Conservation (phyloP, 1,284 basidiomycete genomes). For the Microbotryum intermedium region DNA sequence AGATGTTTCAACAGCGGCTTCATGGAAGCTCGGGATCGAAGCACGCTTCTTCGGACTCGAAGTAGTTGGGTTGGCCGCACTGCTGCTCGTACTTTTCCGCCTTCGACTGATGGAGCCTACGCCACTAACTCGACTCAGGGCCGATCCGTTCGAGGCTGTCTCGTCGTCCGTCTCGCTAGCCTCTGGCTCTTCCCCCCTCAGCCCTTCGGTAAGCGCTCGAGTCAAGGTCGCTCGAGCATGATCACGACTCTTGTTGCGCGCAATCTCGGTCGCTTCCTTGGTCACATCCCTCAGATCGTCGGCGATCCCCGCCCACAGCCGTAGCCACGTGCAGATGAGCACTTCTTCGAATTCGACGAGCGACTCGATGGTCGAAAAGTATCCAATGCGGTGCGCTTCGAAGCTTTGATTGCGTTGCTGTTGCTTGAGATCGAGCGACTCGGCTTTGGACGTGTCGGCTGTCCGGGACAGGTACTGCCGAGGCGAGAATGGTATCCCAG, state of each 20-base stretch:
- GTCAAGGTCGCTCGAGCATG: not conserved
- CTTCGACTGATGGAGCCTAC: no score
- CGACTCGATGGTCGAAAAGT: conserved; percentile 36
- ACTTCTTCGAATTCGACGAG: conserved; percentile 40
- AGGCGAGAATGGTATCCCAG: not conserved
- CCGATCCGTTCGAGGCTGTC: not conserved
- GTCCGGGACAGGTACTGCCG: conserved; percentile 26
- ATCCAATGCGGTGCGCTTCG: conserved; percentile 45
- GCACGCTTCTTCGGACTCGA: no score
- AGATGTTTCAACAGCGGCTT: no score
- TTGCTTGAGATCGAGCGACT: conserved; percentile 43
- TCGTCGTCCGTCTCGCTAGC: not conserved
- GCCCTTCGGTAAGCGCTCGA: not conserved
- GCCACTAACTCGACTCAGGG: no score
- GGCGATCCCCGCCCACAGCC: conserved; percentile 7
- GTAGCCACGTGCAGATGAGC: conserved; percentile 19
- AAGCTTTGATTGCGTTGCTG: conserved; percentile 33
- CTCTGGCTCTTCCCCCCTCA: not conserved
- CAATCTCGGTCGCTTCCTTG: not conserved
- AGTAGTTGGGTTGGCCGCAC: no score
- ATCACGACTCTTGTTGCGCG: not conserved
- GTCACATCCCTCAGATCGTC: not conserved
- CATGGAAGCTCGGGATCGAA: no score
- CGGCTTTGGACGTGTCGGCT: conserved; percentile 46
- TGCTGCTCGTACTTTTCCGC: no score